These are phyloP conservation scores for Tylopilus balloui DNA, from an alignment of 768 basidiomycete genomes.

Conservation along the genomic window DNA sequence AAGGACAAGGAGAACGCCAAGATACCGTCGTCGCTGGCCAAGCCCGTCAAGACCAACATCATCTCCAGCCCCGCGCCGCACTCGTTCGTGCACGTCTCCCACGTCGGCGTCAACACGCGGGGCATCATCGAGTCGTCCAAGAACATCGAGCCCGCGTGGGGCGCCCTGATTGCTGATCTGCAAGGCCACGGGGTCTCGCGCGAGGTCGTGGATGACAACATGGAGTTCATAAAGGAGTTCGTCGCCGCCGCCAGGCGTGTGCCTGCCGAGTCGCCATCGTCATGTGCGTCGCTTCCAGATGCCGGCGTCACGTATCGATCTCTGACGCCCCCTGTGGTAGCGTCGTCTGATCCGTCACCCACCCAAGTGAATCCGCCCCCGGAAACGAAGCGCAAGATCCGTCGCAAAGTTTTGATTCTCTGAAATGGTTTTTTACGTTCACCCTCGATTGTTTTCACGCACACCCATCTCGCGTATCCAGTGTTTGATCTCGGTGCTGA, in stretches of 20 bases:
- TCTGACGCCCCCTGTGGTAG: constrained; percentile 1
- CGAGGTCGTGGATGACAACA: constrained; percentile 29
- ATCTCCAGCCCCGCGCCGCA: constrained; percentile 57
- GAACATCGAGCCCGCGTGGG: constrained; percentile 53
- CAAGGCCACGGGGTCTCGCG: constrained; percentile 37
- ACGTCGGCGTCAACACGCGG: constrained; percentile 52
- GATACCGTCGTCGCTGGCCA: constrained; percentile 38
- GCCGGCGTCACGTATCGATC: not conserved
- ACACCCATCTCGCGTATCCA: not conserved
- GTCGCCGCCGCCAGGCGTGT: constrained; percentile 16
- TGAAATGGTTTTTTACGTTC: constrained; percentile 4
- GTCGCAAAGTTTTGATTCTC: constrained; percentile 29
- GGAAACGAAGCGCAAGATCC: constrained; percentile 31
- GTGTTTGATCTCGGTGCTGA: constrained; percentile 2
- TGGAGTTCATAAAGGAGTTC: constrained; percentile 35
- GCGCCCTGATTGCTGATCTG: constrained; percentile 40
- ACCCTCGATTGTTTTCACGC: not conserved
- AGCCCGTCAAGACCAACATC: constrained; percentile 32
- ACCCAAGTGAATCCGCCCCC: constrained; percentile 9
- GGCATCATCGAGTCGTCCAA: constrained; percentile 51
- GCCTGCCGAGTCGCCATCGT: not conserved
- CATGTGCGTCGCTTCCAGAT: constrained; percentile 12
- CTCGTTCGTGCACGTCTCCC: constrained; percentile 64
- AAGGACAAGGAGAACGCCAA: constrained; percentile 23
- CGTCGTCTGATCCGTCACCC: constrained; percentile 9